Evolutionary conservation across 495 filamentous ascomycete genomes (phyloP).

Genomic region (Echria macrotheca): DNA sequence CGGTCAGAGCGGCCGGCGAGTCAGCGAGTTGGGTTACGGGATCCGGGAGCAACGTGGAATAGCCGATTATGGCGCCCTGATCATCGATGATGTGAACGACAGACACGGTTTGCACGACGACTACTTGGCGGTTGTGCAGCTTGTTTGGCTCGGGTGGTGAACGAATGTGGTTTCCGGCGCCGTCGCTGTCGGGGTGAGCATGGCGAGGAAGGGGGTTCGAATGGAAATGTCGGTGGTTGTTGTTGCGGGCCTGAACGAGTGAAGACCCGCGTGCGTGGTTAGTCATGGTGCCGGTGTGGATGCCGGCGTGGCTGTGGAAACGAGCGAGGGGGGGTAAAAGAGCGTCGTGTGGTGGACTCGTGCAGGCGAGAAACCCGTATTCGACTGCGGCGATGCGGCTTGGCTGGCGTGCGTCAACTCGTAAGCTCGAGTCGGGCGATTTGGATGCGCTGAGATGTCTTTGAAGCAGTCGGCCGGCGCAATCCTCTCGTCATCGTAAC

Average conservation of each 20-base stretch:
- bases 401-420: slow-evolving; percentile 12
- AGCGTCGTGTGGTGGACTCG: slow-evolving; percentile 5
- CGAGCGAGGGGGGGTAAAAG: slow-evolving; percentile 9
- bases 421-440: slow-evolving; percentile 18
- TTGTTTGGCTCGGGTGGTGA: slow-evolving; percentile 26
- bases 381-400: slow-evolving; percentile 18
- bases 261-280: slow-evolving; percentile 45
- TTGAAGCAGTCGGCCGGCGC: slow-evolving; percentile 20
- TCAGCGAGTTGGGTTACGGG: slow-evolving; percentile 14
- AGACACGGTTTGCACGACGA: slow-evolving; percentile 44
- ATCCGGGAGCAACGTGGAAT: slow-evolving; percentile 30
- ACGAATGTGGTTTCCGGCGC: slow-evolving; percentile 31
- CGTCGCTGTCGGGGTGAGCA: slow-evolving; percentile 13
- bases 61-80: slow-evolving; percentile 34
- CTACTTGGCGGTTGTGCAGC: slow-evolving; percentile 30
- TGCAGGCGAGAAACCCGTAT: slow-evolving; percentile 21
- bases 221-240: slow-evolving; percentile 27
- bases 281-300: slow-evolving; percentile 43
- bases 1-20: slow-evolving; percentile 18
- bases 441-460: slow-evolving; percentile 8
- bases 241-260: slow-evolving; percentile 48
- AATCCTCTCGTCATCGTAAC: slow-evolving; percentile 25
- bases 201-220: slow-evolving; percentile 23
- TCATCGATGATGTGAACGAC: slow-evolving; percentile 46
- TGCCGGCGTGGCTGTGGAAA: slow-evolving; percentile 23